phyloP scores from a whole-genome alignment of 73 alveolate species.

The Blepharisma stoltei region DNA sequence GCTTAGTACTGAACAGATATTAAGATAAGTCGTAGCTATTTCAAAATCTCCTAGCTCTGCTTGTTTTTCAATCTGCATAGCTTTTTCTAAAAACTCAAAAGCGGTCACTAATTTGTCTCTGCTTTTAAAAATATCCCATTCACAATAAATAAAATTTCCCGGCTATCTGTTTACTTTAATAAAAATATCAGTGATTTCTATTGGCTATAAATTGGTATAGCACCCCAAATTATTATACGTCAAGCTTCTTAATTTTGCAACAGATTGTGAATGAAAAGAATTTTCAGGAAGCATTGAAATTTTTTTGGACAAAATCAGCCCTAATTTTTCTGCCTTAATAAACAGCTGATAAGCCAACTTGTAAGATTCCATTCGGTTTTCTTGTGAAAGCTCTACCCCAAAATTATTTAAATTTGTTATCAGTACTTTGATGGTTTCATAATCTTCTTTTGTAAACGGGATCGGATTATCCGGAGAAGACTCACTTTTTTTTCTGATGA shows the following conservation, averaged over 20 bases:
- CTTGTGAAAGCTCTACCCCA: background rate
- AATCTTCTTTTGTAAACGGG: background rate
- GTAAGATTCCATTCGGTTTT: constrained; percentile 4
- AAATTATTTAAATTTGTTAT: background rate
- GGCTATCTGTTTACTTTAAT: too few relatives aligned
- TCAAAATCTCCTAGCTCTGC: background rate
- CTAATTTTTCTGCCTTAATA: background rate
- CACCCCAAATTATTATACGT: constrained; percentile 17
- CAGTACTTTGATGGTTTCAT: background rate
- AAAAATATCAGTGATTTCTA: too few relatives aligned
- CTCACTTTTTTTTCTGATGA: too few relatives aligned
- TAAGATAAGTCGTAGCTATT: background rate
- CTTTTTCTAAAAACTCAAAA: background rate
- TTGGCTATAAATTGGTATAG: too few relatives aligned
- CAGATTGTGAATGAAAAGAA: background rate
- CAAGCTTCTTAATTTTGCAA: constrained; percentile 7
- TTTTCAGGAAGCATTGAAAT: background rate
- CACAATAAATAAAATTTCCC: too few relatives aligned
- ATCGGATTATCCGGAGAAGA: too few relatives aligned
- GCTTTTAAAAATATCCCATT: too few relatives aligned
- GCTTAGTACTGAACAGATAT: background rate
- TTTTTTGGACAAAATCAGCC: background rate
- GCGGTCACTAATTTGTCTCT: constrained; percentile 16
- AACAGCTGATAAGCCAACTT: background rate
- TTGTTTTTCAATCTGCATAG: background rate